These are phyloP conservation scores for Suhomyces kilbournensis DNA, from an alignment of 805 yeast genomes.

Conservation along the genomic window DNA sequence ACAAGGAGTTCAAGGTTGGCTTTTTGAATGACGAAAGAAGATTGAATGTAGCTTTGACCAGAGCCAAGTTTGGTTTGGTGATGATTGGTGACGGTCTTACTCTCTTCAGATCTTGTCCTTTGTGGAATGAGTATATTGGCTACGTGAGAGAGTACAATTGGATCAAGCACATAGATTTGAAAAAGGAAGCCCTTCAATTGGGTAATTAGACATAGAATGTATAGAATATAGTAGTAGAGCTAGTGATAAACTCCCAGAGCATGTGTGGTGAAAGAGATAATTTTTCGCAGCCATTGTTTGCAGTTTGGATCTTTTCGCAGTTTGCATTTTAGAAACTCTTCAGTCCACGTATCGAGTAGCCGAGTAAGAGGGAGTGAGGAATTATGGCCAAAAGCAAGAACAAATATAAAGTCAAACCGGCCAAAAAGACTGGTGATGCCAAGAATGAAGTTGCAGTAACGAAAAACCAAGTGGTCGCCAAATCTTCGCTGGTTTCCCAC, in stretches of 20 bases:
- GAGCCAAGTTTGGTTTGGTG: constrained; percentile 27
- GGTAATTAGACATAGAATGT: background rate
- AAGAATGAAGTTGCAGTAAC: background rate
- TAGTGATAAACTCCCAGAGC: too few species aligned
- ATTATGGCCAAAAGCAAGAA: constrained; percentile 11
- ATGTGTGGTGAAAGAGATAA: too few species aligned
- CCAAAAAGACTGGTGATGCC: background rate
- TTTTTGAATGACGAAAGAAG: constrained; percentile 28
- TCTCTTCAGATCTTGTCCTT: constrained; percentile 45
- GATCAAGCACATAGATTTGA: constrained; percentile 18
- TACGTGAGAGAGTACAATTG: constrained; percentile 34
- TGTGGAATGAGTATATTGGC: constrained; percentile 52
- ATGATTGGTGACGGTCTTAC: constrained; percentile 35
- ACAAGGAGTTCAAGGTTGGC: constrained; percentile 19
- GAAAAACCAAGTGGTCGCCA: background rate
- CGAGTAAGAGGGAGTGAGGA: background rate
- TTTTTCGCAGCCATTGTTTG: background rate
- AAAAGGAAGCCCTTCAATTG: background rate
- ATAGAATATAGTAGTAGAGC: background rate
- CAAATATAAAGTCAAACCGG: constrained; percentile 7
- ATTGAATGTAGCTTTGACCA: constrained; percentile 28
- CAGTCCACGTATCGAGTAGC: background rate
- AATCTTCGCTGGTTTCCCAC: background rate
- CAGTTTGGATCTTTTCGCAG: background rate
- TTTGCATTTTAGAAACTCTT: background rate